Evolutionary conservation across 495 filamentous ascomycete species (phyloP), one percentile per base, ranked within the genome.

Genomic region (Podospora anserina): DNA sequence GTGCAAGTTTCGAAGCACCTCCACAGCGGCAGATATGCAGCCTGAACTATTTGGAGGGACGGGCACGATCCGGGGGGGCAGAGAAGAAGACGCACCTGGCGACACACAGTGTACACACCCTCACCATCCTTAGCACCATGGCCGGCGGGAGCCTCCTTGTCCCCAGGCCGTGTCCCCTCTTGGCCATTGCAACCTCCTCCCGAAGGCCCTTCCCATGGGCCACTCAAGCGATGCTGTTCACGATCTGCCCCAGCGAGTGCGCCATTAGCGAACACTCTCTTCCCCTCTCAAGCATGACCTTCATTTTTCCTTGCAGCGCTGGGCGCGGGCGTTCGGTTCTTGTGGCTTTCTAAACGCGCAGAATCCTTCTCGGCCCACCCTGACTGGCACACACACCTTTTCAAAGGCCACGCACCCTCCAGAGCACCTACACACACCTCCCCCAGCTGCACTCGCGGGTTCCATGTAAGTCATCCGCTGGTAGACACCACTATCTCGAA

Each of bases 391-490:
- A 65, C 63, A 64, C 65, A 65, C 59, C 7, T 39, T n/a, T 28
- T 13, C 26, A 5, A 61, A 0, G 59, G 6, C 4, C 26, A 18
- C 26, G 59, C 59, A 59, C 56, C 56, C 39, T 13, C 39, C 7
- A 13, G 39, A 11, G 15, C 39, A 49, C 39, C 39, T 16, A 49
- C 39, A 49, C 56, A 26, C 16, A n/a, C 53, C 39, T 62, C 32
- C 34, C 34, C 2, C 26, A 18, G 59, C 63, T 69, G 61, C 63
- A 69, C 61, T 64, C 20, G 19, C 66, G 49, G 71, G 67, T 58
- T 53, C 56, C 69, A 74, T 76, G 75, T 75, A 75, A 75, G 71
- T 75, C 72, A 76, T 74, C 72, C 68, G 72, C 69, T 68, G 28
- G 61, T 68, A 57, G 68, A 75, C 75, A 77, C 74, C 72, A 71